Evolutionary conservation across 805 yeast species (phyloP), one percentile per base, ranked within the genome.

Genomic region (Barnettozyma botsteinii): DNA sequence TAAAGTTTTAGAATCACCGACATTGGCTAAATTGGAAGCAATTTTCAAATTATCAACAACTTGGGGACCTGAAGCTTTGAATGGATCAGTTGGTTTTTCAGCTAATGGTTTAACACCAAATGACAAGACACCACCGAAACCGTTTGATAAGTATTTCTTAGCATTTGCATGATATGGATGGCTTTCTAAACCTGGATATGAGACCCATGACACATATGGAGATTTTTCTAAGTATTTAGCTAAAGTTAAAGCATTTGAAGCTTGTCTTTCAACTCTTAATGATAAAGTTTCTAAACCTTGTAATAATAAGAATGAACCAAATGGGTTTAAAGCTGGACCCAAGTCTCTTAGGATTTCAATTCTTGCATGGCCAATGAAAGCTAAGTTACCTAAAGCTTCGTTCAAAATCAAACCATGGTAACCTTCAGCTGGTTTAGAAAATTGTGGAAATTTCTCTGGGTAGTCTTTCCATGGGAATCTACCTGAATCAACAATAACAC

Each of bases 271-370:
- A 43, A 85, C 93, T 64, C 98, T 81, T 57, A 93, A 70, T 13
- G 96, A 86, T 55, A 91, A 73, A 17, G 98, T 91, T 67, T 93
- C 98, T 49, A 91, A 73, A 60, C 98, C 98, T 66, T 87, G 96
- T 42, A 89, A 64, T 48, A 87, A 67, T 59, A 85, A 70, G 75
- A 91, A 91, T 3, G 95, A 70, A 35, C 80, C 94, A 59, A 91
- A 86, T 46, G 98, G 98, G 61, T 79, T 85, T 60, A 85, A 70
- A 38, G 85, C 65, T 49, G 97, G 91, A 52, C 98, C 98, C 48
- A 87, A 72, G 66, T 91, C 98, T 70, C 98, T 83, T 53, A 88
- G 69, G 47, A 85, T 70, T 67, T 86, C 96, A 47, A 82, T 74
- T 70, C 96, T 81, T 38, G 77, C 79, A 55, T 82, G 91, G 13